These are phyloP conservation scores for Mycena citricolor DNA, from an alignment of 1,284 basidiomycete genomes.

Conservation along the genomic window DNA sequence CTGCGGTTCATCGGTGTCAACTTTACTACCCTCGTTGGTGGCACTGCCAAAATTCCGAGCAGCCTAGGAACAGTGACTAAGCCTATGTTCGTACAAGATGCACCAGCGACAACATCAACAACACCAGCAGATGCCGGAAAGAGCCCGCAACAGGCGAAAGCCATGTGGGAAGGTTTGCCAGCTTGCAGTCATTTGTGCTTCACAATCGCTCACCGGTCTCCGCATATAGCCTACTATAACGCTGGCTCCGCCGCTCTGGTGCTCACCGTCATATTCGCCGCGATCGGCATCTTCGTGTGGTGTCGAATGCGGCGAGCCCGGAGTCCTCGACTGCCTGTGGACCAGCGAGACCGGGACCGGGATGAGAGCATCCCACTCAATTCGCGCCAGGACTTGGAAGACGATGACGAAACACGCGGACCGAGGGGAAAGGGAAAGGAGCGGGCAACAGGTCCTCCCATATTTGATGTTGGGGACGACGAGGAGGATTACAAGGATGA, in stretches of 20 bases:
- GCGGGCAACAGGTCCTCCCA: slow-evolving; percentile 34
- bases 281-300: slow-evolving; percentile 75
- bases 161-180: slow-evolving; percentile 75
- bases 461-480: slow-evolving; percentile 52
- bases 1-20: slow-evolving; percentile 92
- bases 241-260: slow-evolving; percentile 86
- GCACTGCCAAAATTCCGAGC: slow-evolving; percentile 73
- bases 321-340: slow-evolving; percentile 29
- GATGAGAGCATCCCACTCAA: slow-evolving; percentile 51
- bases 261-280: slow-evolving; percentile 69
- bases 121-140: slow-evolving; percentile 27
- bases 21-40: slow-evolving; percentile 76
- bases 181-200: not conserved
- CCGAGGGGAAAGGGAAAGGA: slow-evolving; percentile 40
- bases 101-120: slow-evolving; percentile 36
- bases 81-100: slow-evolving; percentile 51
- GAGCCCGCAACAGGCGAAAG: slow-evolving; percentile 66
- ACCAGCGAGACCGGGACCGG: slow-evolving; percentile 7
- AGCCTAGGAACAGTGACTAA: slow-evolving; percentile 69
- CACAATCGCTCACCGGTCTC: not conserved
- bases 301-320: slow-evolving; percentile 58
- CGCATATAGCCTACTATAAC: slow-evolving; percentile 79
- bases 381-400: slow-evolving; percentile 26
- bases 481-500: slow-evolving; percentile 38
- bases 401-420: slow-evolving; percentile 27